Conservation (phyloP, 768 basidiomycete species). For the Mycena vitilis region DNA sequence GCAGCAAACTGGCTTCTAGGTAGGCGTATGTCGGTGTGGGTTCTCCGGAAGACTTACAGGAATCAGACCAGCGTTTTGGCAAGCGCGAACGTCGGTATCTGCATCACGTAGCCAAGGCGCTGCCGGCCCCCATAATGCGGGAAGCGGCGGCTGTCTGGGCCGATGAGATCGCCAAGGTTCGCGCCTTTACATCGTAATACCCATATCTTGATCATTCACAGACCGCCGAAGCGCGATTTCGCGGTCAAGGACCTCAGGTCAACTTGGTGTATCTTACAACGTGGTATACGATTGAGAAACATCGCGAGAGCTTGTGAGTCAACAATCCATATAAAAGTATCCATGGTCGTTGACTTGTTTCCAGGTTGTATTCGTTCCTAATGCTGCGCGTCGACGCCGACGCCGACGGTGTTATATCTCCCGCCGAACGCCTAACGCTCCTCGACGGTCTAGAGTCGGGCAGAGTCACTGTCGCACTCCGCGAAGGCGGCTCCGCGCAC, state of each 20-base stretch:
- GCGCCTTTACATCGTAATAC: background rate
- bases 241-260: slow-evolving; percentile 31
- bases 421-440: slow-evolving; percentile 24
- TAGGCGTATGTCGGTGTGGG: background rate
- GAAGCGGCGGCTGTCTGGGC: slow-evolving; percentile 33
- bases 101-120: slow-evolving; percentile 32
- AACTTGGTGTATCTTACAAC: slow-evolving; percentile 33
- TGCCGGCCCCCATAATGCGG: slow-evolving; percentile 28
- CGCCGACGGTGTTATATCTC: slow-evolving; percentile 28
- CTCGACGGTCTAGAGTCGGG: slow-evolving; percentile 24
- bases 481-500: slow-evolving; percentile 22
- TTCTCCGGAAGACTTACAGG: background rate
- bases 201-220: slow-evolving; percentile 1
- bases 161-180: slow-evolving; percentile 24
- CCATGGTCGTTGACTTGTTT: background rate
- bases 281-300: slow-evolving; percentile 38
- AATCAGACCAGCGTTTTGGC: slow-evolving; percentile 34
- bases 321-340: background rate
- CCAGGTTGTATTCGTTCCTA: slow-evolving; percentile 31
- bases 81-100: slow-evolving; percentile 28
- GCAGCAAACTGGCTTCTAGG: slow-evolving; percentile 36
- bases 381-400: slow-evolving; percentile 33
- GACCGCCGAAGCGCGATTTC: slow-evolving; percentile 34
- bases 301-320: slow-evolving; percentile 31
- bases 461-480: slow-evolving; percentile 15